phyloP scores from a whole-genome alignment of 106 monocot species.

The Acorus gramineus region DNA sequence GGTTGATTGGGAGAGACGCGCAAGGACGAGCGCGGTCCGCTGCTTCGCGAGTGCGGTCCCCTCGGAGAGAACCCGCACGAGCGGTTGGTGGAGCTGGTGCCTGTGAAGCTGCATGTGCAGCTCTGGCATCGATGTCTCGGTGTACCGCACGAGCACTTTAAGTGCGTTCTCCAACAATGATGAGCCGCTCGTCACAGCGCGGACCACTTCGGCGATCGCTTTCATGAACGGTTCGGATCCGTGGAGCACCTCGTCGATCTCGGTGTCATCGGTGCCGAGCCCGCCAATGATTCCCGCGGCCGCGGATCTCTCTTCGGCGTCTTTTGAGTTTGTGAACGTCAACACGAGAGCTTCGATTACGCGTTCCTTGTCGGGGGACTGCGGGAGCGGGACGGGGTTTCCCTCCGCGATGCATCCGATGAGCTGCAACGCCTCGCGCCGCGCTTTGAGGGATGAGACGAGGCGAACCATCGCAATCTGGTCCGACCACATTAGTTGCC shows the following conservation, averaged over 20 bases:
- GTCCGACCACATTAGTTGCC: neutral
- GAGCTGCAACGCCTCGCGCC: conserved; percentile 6
- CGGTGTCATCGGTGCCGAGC: conserved; percentile 4
- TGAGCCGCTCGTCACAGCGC: neutral
- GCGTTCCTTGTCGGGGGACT: conserved; percentile 7
- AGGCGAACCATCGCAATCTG: neutral
- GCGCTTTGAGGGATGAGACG: conserved; percentile 3
- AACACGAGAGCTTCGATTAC: neutral
- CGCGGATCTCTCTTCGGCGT: conserved; percentile 2
- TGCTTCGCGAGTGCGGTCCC: conserved; percentile 9
- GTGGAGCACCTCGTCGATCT: conserved; percentile 1
- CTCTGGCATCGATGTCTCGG: neutral
- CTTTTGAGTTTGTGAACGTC: neutral
- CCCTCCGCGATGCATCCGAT: conserved; percentile 1
- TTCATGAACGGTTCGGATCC: conserved; percentile 1
- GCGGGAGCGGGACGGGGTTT: conserved; percentile 5
- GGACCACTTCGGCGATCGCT: conserved; percentile 6
- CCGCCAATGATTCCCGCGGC: conserved; percentile 12
- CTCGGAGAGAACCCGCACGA: conserved; percentile 7
- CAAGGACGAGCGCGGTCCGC: conserved; percentile 4
- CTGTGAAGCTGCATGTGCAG: conserved; percentile 2
- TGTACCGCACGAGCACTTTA: conserved; percentile 5
- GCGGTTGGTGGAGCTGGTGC: neutral
- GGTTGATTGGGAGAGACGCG: neutral
- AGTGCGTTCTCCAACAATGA: conserved; percentile 9